These are phyloP conservation scores for Hagleromyces aurorensis DNA, from an alignment of 805 yeast genomes.

Conservation along the genomic window DNA sequence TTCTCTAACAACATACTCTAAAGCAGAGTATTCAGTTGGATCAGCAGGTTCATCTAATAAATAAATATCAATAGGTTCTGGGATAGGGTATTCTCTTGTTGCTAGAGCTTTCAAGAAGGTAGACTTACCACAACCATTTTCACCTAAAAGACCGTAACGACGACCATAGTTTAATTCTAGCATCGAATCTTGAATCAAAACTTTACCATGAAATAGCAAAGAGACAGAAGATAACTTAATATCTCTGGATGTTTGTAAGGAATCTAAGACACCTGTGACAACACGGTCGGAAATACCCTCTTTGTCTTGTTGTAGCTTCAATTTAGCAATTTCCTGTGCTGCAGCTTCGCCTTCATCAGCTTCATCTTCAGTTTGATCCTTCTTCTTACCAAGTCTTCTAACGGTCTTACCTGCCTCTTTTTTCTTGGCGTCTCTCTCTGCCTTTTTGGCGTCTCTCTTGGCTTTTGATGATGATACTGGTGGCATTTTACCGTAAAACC, in stretches of 20 bases:
- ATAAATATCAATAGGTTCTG: conserved; percentile 85
- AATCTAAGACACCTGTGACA: conserved; percentile 91
- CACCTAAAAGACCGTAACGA: conserved; percentile 95
- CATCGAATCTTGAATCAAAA: conserved; percentile 82
- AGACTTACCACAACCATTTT: conserved; percentile 98
- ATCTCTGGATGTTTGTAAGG: conserved; percentile 87
- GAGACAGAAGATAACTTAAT: conserved; percentile 85
- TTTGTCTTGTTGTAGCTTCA: conserved; percentile 89
- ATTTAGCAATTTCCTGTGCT: conserved; percentile 69
- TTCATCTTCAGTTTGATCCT: conserved; percentile 34
- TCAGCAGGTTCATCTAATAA: conserved; percentile 96
- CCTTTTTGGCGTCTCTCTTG: conserved; percentile 92
- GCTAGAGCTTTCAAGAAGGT: conserved; percentile 90
- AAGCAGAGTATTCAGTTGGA: conserved; percentile 83
- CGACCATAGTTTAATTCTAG: conserved; percentile 95
- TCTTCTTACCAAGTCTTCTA: conserved; percentile 47
- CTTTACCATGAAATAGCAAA: conserved; percentile 94
- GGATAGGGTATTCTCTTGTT: conserved; percentile 93
- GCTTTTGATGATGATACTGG: conserved; percentile 88
- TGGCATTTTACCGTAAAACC: too few species aligned
- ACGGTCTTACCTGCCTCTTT: conserved; percentile 65
- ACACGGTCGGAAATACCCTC: conserved; percentile 96
- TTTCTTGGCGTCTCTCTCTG: conserved; percentile 96
- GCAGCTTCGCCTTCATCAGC: conserved; percentile 49
- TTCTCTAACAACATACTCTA: conserved; percentile 94